Percentiles rank a stretch among this genome's conserved stretches.
Conservation (phyloP, 2,329 filamentous ascomycete genomes). For the Fusarium paranaense region DNA sequence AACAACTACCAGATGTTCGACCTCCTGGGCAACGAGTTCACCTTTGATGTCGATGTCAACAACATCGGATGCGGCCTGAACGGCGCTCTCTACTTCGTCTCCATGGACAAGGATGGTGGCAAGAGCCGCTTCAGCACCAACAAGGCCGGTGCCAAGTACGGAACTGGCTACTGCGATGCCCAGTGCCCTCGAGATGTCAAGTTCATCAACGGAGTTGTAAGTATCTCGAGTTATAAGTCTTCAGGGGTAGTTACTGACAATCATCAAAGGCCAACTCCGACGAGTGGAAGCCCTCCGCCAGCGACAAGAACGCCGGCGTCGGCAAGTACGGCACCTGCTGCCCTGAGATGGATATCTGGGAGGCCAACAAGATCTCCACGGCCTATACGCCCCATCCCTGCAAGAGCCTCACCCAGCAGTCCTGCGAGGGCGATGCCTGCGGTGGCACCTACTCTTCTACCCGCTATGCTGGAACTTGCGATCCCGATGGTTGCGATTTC, state of each 20-base stretch:
- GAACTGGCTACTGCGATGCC: slow-evolving; percentile 66
- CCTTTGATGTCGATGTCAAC: slow-evolving; percentile 78
- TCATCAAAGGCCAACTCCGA: slow-evolving; percentile 60
- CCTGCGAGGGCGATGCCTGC: slow-evolving; percentile 63
- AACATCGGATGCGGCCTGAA: slow-evolving; percentile 77
- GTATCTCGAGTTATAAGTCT: slow-evolving; percentile 3
- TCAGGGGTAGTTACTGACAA: slow-evolving; percentile 44
- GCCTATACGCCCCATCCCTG: slow-evolving; percentile 77
- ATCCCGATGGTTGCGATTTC: slow-evolving; percentile 78
- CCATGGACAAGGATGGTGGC: slow-evolving; percentile 71
- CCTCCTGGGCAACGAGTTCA: slow-evolving; percentile 75
- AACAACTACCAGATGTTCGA: slow-evolving; percentile 74
- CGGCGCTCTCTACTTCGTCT: slow-evolving; percentile 75
- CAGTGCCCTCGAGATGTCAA: slow-evolving; percentile 68
- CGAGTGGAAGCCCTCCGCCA: slow-evolving; percentile 62
- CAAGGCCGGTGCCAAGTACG: slow-evolving; percentile 68
- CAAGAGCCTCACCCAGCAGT: slow-evolving; percentile 59
- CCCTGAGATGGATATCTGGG: slow-evolving; percentile 73
- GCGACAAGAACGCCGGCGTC: slow-evolving; percentile 66
- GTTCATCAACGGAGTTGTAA: slow-evolving; percentile 66
- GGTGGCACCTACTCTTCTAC: slow-evolving; percentile 64
- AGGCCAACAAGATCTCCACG: slow-evolving; percentile 74
- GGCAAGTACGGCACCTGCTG: slow-evolving; percentile 68
- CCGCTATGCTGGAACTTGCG: slow-evolving; percentile 73
- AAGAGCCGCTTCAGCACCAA: slow-evolving; percentile 61